A percentile compares a stretch with the other conserved stretches of the same genome.
Conservation (phyloP, 169 alveolate genomes). For the Cyclospora cayetanensis region DNA sequence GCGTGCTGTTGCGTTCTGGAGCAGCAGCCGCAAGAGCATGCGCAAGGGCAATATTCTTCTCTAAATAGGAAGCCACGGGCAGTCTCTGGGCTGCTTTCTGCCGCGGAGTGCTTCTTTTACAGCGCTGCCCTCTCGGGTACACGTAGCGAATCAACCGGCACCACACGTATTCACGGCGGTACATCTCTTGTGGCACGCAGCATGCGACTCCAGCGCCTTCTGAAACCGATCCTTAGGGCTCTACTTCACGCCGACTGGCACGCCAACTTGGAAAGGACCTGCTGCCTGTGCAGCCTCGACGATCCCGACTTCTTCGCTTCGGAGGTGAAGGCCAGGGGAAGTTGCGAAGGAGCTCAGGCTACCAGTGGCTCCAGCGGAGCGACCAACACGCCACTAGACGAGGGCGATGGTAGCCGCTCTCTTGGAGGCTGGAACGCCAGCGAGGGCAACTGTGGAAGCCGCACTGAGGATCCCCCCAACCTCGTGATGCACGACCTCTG, state of each 20-base stretch:
- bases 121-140: neutral
- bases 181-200: neutral
- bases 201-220: neutral
- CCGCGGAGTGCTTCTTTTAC: neutral
- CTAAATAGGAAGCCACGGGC: neutral
- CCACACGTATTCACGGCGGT: neutral
- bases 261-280: neutral
- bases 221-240: neutral
- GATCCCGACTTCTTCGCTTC: neutral
- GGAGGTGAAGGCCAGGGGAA: neutral
- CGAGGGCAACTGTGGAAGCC: neutral
- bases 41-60: neutral
- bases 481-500: neutral
- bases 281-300: neutral
- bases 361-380: neutral
- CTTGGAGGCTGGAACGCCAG: neutral
- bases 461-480: neutral
- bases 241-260: neutral
- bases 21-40: slow-evolving; percentile 8
- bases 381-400: neutral
- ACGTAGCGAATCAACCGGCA: neutral
- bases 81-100: neutral
- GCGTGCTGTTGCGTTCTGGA: neutral
- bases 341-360: neutral
- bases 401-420: neutral